Percentiles rank a stretch among this genome's conserved stretches.
These are phyloP conservation scores for Tulasnella sp. DNA, from an alignment of 768 basidiomycete species.

Conservation along the genomic window DNA sequence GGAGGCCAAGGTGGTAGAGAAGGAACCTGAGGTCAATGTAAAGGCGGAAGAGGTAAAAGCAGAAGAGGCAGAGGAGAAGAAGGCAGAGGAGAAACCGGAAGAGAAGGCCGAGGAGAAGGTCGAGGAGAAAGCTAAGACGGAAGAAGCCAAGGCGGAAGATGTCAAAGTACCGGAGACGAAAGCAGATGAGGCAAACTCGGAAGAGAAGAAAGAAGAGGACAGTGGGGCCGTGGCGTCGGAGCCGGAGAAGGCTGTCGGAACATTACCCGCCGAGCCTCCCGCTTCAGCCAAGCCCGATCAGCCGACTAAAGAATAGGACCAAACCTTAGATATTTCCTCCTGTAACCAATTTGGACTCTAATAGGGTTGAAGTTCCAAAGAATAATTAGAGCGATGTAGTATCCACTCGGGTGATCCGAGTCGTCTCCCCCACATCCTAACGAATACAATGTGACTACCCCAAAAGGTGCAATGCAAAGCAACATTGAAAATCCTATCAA, in stretches of 20 bases:
- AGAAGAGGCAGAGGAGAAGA: not conserved
- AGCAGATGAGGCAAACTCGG: not conserved
- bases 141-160: not conserved
- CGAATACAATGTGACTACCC: not conserved
- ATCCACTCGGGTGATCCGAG: not conserved
- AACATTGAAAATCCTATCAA: not conserved
- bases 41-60: not conserved
- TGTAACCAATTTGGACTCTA: not conserved
- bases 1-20: not conserved
- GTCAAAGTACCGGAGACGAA: not conserved
- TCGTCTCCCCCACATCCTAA: not conserved
- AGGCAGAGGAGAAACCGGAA: not conserved
- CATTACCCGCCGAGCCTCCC: not conserved
- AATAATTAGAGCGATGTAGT: not conserved
- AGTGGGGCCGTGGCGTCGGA: not conserved
- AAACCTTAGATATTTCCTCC: not conserved
- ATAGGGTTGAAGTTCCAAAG: not conserved
- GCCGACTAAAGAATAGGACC: not conserved
- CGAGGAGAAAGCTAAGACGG: not conserved
- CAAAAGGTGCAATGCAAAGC: not conserved
- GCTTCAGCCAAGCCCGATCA: not conserved
- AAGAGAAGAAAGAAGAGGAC: not conserved
- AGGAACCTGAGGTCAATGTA: not conserved
- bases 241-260: not conserved
- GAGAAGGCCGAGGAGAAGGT: not conserved